Conservation (phyloP, 768 basidiomycete genomes). For the Asterophora parasitica region DNA sequence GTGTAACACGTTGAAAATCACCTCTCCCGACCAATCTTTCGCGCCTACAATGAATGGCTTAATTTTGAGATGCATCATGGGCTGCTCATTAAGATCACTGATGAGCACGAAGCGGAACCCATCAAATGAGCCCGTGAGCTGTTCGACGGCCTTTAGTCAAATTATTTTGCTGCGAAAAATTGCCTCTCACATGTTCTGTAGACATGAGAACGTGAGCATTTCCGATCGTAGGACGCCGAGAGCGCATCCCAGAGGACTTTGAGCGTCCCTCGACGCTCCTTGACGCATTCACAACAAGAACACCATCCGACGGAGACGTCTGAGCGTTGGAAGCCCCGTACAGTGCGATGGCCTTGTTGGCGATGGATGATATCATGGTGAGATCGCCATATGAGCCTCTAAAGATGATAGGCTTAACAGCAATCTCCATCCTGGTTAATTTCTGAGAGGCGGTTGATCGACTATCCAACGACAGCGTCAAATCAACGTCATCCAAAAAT, state of each 20-base stretch:
- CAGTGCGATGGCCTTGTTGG: constrained; percentile 83
- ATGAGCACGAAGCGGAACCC: constrained; percentile 93
- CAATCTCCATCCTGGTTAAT: constrained; percentile 80
- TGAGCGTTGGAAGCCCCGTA: constrained; percentile 39
- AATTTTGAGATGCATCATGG: constrained; percentile 83
- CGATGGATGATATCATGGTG: constrained; percentile 77
- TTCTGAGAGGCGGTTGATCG: constrained; percentile 66
- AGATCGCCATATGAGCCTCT: constrained; percentile 96
- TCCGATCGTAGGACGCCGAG: constrained; percentile 23
- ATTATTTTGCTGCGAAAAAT: neutral
- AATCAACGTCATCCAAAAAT: constrained; percentile 89
- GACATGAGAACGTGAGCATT: constrained; percentile 50
- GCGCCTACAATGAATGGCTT: constrained; percentile 79
- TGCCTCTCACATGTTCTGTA: constrained; percentile 67
- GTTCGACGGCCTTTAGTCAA: constrained; percentile 5
- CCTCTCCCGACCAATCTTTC: constrained; percentile 93
- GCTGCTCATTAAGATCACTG: constrained; percentile 92
- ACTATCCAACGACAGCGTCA: constrained; percentile 84
- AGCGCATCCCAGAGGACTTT: constrained; percentile 9
- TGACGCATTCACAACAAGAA: neutral
- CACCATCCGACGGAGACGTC: neutral
- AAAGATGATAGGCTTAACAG: constrained; percentile 79
- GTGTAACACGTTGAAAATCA: constrained; percentile 27
- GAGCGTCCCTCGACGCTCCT: constrained; percentile 8
- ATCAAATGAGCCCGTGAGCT: constrained; percentile 85